These are phyloP conservation scores for Heliophila coronopifolia DNA, from an alignment of 441 rosid genomes.

Conservation along the genomic window DNA sequence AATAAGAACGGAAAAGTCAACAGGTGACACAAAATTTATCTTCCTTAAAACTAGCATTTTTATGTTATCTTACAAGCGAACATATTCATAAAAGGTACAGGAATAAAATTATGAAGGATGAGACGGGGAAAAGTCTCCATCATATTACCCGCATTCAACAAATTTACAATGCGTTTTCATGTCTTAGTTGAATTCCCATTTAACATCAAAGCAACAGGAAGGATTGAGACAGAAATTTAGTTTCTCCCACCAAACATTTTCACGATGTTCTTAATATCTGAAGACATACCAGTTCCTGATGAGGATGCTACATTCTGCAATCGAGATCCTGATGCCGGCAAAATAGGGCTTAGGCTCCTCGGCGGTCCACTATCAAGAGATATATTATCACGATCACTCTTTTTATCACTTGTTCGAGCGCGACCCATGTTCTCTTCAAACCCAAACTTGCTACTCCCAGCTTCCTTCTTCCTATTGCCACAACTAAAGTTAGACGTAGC, in stretches of 20 bases:
- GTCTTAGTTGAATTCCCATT: neutral
- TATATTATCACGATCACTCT: conserved; percentile 34
- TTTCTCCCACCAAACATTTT: conserved; percentile 3
- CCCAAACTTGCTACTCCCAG: conserved; percentile 38
- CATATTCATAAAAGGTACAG: conserved; percentile 8
- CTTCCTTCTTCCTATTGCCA: conserved; percentile 47
- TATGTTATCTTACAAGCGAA: conserved; percentile 3
- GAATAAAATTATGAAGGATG: neutral
- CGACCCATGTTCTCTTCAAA: conserved; percentile 34
- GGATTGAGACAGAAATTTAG: neutral
- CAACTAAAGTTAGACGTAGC: conserved; percentile 33
- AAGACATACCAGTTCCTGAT: conserved; percentile 55
- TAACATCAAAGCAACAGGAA: conserved; percentile 10
- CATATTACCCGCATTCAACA: conserved; percentile 4
- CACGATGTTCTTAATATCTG: neutral
- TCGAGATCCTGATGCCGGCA: conserved; percentile 41
- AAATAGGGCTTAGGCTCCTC: conserved; percentile 53
- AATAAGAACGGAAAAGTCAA: neutral
- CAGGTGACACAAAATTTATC: conserved; percentile 1
- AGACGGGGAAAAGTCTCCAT: neutral
- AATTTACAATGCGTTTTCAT: neutral
- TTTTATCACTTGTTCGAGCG: conserved; percentile 32
- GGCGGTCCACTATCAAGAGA: conserved; percentile 48
- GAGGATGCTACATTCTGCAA: conserved; percentile 63
- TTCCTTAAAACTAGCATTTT: neutral